Evolutionary conservation across 345 rosid genomes (phyloP).

Genomic region (Hibiscus tridactylites): DNA sequence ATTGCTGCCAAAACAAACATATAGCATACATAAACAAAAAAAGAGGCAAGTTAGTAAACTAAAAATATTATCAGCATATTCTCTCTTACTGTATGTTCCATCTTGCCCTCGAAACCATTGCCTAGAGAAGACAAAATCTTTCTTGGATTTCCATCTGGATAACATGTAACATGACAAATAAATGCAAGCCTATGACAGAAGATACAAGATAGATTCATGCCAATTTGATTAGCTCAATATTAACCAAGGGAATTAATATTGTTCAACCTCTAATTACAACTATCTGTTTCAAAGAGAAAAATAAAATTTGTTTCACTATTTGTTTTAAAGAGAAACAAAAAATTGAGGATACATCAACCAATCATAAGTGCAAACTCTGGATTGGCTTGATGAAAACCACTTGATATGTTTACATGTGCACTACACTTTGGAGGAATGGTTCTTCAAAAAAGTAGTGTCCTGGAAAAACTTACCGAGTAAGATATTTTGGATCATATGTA

Average conservation of each 20-base stretch:
- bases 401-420: background rate
- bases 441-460: background rate
- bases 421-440: background rate
- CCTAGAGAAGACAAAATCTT: conserved; percentile 91
- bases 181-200: background rate
- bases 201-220: background rate
- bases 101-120: conserved; percentile 98
- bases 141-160: conserved; percentile 84
- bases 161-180: conserved; percentile 20
- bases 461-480: conserved; percentile 51
- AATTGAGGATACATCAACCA: background rate
- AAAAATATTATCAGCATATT: conserved; percentile 5
- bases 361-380: background rate
- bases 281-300: background rate
- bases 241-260: conserved; percentile 1
- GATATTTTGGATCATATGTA: conserved; percentile 70
- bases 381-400: background rate
- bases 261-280: background rate
- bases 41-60: conserved; percentile 10
- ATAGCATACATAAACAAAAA: conserved; percentile 10
- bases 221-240: background rate
- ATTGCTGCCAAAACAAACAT: conserved; percentile 50
- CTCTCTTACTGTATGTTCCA: conserved; percentile 94
- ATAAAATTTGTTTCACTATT: background rate
- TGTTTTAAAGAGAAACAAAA: background rate